Conservation (phyloP, 2,329 filamentous ascomycete genomes). For the Drechslerella stenobrocha region DNA sequence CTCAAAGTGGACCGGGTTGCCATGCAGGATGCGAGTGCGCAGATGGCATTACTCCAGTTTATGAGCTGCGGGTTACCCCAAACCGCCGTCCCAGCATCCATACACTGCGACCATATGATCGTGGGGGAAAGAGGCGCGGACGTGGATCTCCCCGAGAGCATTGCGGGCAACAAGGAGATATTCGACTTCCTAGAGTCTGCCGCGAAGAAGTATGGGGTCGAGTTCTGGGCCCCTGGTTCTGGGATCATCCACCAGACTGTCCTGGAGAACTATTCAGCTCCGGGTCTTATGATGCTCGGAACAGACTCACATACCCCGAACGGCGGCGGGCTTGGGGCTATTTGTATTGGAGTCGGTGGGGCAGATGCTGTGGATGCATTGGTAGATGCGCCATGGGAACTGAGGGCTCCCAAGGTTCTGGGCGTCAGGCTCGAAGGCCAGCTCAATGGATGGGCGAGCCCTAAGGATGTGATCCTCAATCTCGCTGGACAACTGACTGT, state of each 20-base stretch:
- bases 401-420: conserved; percentile 88
- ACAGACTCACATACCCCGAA: conserved; percentile 98
- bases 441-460: conserved; percentile 85
- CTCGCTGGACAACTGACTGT: conserved; percentile 90
- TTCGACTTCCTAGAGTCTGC: conserved; percentile 97
- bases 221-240: conserved; percentile 92
- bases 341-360: conserved; percentile 95
- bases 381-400: conserved; percentile 94
- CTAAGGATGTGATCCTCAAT: conserved; percentile 92
- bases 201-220: conserved; percentile 85
- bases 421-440: conserved; percentile 82
- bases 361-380: conserved; percentile 96
- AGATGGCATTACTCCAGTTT: conserved; percentile 98
- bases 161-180: conserved; percentile 91
- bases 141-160: conserved; percentile 79
- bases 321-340: conserved; percentile 87
- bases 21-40: conserved; percentile 98
- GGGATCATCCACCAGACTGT: conserved; percentile 98
- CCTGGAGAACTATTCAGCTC: conserved; percentile 95
- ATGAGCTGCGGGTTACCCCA: conserved; percentile 91
- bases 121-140: conserved; percentile 90
- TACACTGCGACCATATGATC: conserved; percentile 99
- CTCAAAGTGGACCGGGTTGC: conserved; percentile 96
- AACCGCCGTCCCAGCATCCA: conserved; percentile 92
- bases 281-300: conserved; percentile 96